Conservation (phyloP, 176 grass and related monocot species). For the Neostapfia colusana region DNA sequence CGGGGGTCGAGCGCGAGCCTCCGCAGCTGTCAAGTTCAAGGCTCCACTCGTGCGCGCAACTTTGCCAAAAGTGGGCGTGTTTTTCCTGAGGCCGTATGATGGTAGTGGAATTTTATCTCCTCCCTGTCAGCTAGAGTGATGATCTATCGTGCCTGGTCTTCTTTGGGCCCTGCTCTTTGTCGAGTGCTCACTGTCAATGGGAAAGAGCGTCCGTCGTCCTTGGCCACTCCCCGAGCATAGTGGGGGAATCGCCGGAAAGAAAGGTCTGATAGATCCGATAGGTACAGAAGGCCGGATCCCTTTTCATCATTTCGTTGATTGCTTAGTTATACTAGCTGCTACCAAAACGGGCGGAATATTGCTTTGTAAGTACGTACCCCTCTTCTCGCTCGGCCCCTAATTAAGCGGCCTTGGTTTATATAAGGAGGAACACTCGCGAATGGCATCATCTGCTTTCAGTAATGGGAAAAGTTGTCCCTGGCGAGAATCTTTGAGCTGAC, state of each 20-base stretch:
- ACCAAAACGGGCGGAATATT: background rate
- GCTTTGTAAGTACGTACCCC: background rate
- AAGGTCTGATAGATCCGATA: background rate
- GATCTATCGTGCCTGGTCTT: background rate
- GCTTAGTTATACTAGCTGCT: background rate
- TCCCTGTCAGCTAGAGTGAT: background rate
- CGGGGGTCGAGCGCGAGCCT: background rate
- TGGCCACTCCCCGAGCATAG: background rate
- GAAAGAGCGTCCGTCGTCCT: background rate
- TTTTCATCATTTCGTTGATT: background rate
- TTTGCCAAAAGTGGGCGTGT: background rate
- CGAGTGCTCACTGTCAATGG: background rate
- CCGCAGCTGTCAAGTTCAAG: background rate
- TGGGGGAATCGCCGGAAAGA: background rate
- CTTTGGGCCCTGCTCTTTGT: background rate
- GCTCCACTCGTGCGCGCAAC: background rate
- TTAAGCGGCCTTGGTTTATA: background rate
- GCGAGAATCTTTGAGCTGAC: constrained; percentile 22
- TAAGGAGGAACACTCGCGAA: background rate
- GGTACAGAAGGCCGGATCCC: background rate
- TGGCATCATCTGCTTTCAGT: constrained; percentile 21
- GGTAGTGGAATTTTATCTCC: constrained; percentile 2
- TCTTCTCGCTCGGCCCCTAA: background rate
- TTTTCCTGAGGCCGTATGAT: background rate
- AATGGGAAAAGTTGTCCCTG: background rate